Evolutionary conservation across 352 stramenopile species (phyloP).

Genomic region (Thalassiosira mediterranea): DNA sequence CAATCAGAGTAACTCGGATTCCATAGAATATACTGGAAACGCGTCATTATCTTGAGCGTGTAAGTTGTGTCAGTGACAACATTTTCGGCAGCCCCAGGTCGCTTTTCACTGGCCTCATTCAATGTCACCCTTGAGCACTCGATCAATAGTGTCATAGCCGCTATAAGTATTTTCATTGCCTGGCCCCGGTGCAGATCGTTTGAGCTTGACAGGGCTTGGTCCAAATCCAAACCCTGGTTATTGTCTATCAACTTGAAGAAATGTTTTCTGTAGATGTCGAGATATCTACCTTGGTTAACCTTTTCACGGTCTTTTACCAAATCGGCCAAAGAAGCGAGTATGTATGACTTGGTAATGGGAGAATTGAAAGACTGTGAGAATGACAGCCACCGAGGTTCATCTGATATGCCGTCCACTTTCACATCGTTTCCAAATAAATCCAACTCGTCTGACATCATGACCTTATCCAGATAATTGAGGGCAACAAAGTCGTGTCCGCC

Average conservation of each 20-base stretch:
- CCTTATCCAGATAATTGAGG: constrained; percentile 62
- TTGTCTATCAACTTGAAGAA: constrained; percentile 39
- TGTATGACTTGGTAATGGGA: constrained; percentile 38
- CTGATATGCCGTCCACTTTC: not conserved
- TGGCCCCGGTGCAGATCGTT: constrained; percentile 22
- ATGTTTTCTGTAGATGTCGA: no score
- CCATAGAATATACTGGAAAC: constrained; percentile 56
- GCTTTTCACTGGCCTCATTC: constrained; percentile 26
- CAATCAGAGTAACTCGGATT: constrained; percentile 33
- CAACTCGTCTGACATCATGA: constrained; percentile 42
- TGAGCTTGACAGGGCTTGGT: constrained; percentile 26
- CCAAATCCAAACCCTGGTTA: constrained; percentile 39
- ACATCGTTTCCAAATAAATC: constrained; percentile 26
- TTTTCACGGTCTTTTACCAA: constrained; percentile 19
- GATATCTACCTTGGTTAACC: no score
- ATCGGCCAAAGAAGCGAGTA: constrained; percentile 41
- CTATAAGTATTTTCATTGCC: constrained; percentile 43
- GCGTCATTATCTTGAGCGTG: constrained; percentile 38
- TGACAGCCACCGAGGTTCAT: constrained; percentile 20
- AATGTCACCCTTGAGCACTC: constrained; percentile 23
- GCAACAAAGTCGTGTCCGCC: constrained; percentile 73
- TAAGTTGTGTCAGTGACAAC: constrained; percentile 27
- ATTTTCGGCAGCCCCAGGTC: constrained; percentile 19
- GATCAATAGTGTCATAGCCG: constrained; percentile 31
- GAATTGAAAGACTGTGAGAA: constrained; percentile 35